Evolutionary conservation across 1,284 basidiomycete species (phyloP).

Genomic region (Ustilago esculenta): DNA sequence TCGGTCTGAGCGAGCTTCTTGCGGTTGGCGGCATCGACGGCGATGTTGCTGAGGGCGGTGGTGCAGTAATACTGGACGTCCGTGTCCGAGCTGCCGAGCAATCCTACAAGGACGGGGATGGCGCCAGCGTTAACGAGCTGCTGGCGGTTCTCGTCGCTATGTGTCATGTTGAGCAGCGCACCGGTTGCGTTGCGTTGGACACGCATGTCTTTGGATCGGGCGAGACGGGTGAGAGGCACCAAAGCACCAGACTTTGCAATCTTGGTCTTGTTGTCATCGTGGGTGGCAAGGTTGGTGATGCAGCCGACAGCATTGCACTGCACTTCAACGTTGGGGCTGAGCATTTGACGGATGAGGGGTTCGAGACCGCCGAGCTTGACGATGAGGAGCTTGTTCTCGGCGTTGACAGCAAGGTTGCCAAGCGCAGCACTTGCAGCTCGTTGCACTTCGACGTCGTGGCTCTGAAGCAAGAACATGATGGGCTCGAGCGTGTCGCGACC

Average conservation of each 20-base stretch:
- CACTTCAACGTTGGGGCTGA: conserved; percentile 98
- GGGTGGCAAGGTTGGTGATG: conserved; percentile 97
- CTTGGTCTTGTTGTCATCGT: conserved; percentile 99
- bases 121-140: conserved; percentile 98
- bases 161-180: conserved; percentile 98
- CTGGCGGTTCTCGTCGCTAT: conserved; percentile 94
- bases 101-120: conserved; percentile 93
- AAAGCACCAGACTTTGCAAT: conserved; percentile 98
- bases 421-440: conserved; percentile 97
- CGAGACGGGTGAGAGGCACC: conserved; percentile 93
- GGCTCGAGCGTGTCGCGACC: conserved; percentile 97
- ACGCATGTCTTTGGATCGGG: conserved; percentile 98
- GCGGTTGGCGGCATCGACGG: conserved; percentile 75
- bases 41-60: conserved; percentile 97
- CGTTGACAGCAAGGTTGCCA: conserved; percentile 97
- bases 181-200: conserved; percentile 99
- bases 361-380: conserved; percentile 98
- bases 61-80: conserved; percentile 99
- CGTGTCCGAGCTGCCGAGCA: conserved; percentile 95
- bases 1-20: conserved; percentile 95
- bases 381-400: conserved; percentile 98
- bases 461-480: conserved; percentile 94
- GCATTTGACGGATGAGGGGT: conserved; percentile 98
- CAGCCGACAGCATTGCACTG: conserved; percentile 99
- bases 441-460: conserved; percentile 98